These are phyloP conservation scores for Puccinia triticina DNA, from an alignment of 1,284 basidiomycete genomes.

Conservation along the genomic window DNA sequence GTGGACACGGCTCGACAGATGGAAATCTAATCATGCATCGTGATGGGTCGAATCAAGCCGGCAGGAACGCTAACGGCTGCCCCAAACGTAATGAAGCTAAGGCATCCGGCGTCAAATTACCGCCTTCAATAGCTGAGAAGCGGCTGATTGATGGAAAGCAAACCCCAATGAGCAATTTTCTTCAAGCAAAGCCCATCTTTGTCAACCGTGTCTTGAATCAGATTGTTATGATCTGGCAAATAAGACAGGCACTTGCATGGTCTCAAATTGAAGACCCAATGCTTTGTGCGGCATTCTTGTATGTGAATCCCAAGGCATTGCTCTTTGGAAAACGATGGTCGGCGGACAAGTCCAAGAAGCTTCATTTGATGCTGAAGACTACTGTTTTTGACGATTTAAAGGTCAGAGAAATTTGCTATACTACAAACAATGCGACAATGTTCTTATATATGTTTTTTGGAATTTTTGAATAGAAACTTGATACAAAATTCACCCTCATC, in stretches of 20 bases:
- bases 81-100: too few relatives aligned
- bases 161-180: too few relatives aligned
- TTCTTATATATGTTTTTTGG: too few relatives aligned
- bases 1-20: not conserved
- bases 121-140: not conserved
- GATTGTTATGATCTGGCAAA: too few relatives aligned
- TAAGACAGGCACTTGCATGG: not conserved
- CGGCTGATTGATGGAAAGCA: too few relatives aligned
- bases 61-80: not conserved
- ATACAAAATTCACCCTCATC: slow-evolving; percentile 12
- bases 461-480: not conserved
- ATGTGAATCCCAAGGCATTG: not conserved
- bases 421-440: not conserved
- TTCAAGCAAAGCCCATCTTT: too few relatives aligned
- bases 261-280: not conserved
- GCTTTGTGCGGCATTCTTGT: slow-evolving; percentile 3
- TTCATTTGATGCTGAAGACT: not conserved
- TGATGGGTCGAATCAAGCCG: slow-evolving; percentile 11
- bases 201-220: too few relatives aligned
- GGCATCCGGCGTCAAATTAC: not conserved
- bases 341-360: not conserved
- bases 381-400: not conserved
- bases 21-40: not conserved
- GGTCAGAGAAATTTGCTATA: not conserved
- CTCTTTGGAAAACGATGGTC: not conserved